Conservation (phyloP, 768 basidiomycete species). For the Gloeostereum incarnatum region DNA sequence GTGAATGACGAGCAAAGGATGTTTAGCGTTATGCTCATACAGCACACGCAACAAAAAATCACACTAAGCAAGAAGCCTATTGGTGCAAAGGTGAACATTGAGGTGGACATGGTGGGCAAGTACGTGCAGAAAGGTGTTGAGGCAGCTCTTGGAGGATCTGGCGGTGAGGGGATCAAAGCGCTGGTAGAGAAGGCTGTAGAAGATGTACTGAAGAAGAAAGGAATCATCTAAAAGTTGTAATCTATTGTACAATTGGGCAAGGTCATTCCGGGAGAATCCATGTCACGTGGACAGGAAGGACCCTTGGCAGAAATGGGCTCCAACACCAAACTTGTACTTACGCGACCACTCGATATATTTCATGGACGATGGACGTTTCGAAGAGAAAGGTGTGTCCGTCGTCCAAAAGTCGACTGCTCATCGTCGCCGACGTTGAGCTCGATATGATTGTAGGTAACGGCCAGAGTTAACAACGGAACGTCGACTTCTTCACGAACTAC, state of each 20-base stretch:
- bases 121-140: constrained; percentile 80
- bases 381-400: constrained; percentile 3
- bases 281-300: too few relatives aligned
- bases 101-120: constrained; percentile 93
- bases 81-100: constrained; percentile 86
- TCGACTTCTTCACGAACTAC: neutral
- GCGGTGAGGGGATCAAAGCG: constrained; percentile 32
- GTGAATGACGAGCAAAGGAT: constrained; percentile 54
- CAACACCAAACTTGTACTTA: neutral
- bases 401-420: constrained; percentile 15
- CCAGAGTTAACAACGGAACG: neutral
- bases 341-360: too few relatives aligned
- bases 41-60: constrained; percentile 86
- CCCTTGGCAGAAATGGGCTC: neutral
- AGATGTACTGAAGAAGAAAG: constrained; percentile 39
- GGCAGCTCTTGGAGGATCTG: constrained; percentile 52
- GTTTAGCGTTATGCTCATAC: constrained; percentile 93
- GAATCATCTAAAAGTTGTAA: constrained; percentile 14
- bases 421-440: constrained; percentile 18
- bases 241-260: too few relatives aligned
- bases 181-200: constrained; percentile 53
- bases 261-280: too few relatives aligned
- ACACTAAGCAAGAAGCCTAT: constrained; percentile 65
- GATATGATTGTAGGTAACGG: neutral
- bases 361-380: neutral